phyloP scores from a whole-genome alignment of 768 basidiomycete genomes.

The Hygrophorus russula region DNA sequence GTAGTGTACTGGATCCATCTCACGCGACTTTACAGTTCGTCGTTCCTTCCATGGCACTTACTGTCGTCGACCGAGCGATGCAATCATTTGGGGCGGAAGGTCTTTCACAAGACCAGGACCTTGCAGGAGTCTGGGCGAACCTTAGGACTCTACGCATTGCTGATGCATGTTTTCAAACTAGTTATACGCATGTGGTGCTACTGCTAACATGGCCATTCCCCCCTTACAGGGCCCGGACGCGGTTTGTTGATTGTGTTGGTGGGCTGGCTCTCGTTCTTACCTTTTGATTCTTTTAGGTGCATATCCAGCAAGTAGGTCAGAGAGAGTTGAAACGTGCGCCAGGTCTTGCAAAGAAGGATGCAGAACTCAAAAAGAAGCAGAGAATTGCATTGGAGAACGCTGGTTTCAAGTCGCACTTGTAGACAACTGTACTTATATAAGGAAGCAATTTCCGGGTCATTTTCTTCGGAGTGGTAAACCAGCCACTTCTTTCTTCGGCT shows the following conservation, averaged over 20 bases:
- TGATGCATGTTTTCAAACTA: constrained; percentile 41
- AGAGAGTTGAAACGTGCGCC: constrained; percentile 76
- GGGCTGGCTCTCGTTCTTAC: constrained; percentile 9
- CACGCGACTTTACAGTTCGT: constrained; percentile 53
- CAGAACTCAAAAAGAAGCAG: constrained; percentile 51
- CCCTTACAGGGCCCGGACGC: constrained; percentile 63
- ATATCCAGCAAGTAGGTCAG: constrained; percentile 92
- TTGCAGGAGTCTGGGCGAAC: constrained; percentile 69
- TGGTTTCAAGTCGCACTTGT: constrained; percentile 50
- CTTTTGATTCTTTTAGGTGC: constrained; percentile 40
- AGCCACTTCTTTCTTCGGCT: too few species aligned
- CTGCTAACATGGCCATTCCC: constrained; percentile 1
- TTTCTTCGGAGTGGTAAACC: too few species aligned
- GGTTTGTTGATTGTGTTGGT: constrained; percentile 25
- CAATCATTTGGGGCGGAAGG: constrained; percentile 97
- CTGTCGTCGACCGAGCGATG: constrained; percentile 89
- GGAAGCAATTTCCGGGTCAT: too few species aligned
- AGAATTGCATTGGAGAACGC: constrained; percentile 46
- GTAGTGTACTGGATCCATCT: background rate
- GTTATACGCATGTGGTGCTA: constrained; percentile 1
- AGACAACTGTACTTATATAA: background rate
- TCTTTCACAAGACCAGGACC: constrained; percentile 76
- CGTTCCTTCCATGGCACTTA: constrained; percentile 82
- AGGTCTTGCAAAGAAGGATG: constrained; percentile 40
- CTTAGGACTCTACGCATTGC: constrained; percentile 83